These are phyloP conservation scores for Colletotrichum tropicale DNA, from an alignment of 2,329 filamentous ascomycete genomes.

Conservation along the genomic window DNA sequence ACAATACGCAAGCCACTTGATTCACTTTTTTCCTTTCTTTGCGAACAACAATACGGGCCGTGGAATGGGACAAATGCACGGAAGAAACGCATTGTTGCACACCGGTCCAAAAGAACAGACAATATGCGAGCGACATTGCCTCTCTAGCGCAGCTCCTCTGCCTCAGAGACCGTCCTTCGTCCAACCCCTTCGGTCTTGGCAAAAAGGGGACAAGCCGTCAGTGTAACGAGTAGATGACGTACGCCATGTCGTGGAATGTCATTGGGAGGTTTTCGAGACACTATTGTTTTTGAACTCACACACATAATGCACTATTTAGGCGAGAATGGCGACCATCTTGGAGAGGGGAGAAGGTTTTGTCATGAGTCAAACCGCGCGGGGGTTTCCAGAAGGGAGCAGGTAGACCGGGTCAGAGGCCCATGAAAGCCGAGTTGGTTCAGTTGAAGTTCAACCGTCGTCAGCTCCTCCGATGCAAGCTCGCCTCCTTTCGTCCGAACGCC, in stretches of 20 bases:
- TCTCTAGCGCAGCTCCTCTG: not conserved
- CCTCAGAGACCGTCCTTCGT: not conserved
- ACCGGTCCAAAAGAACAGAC: not conserved
- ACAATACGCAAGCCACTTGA: not conserved
- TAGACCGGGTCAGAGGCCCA: no score
- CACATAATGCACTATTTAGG: not conserved
- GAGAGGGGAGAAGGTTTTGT: slow-evolving; percentile 7
- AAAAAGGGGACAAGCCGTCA: slow-evolving; percentile 7
- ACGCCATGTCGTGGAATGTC: not conserved
- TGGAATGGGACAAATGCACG: not conserved
- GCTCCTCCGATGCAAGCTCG: not conserved
- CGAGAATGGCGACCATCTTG: not conserved
- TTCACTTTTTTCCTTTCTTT: not conserved
- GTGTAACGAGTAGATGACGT: not conserved
- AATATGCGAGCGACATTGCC: not conserved
- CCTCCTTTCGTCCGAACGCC: not conserved
- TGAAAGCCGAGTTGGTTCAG: not conserved
- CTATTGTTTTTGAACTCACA: not conserved
- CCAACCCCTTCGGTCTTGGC: slow-evolving; percentile 1
- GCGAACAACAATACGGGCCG: not conserved
- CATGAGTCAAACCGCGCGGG: not conserved
- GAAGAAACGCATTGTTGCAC: not conserved
- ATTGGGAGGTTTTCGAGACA: not conserved
- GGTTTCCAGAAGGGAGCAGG: not conserved
- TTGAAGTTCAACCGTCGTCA: not conserved